A percentile compares a stretch with the other conserved stretches of the same genome.
These are phyloP conservation scores for Penicillium sp. DNA, from an alignment of 2,329 filamentous ascomycete genomes.

Conservation along the genomic window DNA sequence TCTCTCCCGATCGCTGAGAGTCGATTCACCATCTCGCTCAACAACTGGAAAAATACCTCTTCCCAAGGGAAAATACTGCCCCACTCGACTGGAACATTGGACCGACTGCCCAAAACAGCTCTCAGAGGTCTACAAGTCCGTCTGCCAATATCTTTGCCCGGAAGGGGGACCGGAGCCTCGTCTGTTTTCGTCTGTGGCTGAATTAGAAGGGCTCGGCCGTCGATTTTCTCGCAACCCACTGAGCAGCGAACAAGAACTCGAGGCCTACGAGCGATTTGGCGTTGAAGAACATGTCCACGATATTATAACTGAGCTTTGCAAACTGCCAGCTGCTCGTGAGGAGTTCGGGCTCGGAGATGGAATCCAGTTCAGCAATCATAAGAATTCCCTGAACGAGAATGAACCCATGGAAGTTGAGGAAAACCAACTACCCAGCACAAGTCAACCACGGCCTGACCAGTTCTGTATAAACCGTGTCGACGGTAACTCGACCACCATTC, in stretches of 20 bases:
- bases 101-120: background rate
- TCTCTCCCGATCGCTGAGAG: background rate
- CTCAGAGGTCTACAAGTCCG: background rate
- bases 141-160: background rate
- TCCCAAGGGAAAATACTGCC: background rate
- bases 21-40: background rate
- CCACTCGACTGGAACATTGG: background rate
- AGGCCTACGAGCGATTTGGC: background rate
- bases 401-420: background rate
- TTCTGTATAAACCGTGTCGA: constrained; percentile 21
- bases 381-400: background rate
- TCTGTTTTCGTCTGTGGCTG: background rate
- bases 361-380: constrained; percentile 16
- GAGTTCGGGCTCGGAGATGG: constrained; percentile 23
- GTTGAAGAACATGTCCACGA: constrained; percentile 5
- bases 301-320: constrained; percentile 28
- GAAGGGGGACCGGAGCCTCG: background rate
- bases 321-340: constrained; percentile 23
- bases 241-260: background rate
- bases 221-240: background rate
- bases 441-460: constrained; percentile 13
- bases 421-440: background rate
- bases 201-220: background rate
- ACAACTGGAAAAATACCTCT: background rate
- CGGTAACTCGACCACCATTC: constrained; percentile 2